Evolutionary conservation across 306 rosid species (phyloP), one percentile per base, ranked within the genome.

Genomic region (Vigna nakashimae): DNA sequence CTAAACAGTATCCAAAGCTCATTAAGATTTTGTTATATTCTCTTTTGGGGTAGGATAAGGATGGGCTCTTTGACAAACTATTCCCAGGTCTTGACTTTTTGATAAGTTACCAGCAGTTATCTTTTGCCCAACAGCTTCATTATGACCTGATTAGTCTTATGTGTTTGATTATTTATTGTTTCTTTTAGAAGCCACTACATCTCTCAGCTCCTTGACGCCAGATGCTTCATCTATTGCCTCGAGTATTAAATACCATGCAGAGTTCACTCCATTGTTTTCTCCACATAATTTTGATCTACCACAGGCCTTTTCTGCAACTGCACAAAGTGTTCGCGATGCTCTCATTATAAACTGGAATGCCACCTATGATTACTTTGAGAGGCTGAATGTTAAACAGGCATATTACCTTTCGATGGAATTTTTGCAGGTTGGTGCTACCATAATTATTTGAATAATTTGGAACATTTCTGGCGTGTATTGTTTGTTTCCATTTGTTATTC

Each of bases 391-490:
- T 65, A 95, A 95, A 88, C 98, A 95, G 86, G 98, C 99, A 62
- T 95, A 92, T 85, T 92, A 95, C 88, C 87, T 95, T 86, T 92
- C 99, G 10, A 95, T 95, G 99, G 99, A 95, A 28, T 95, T 92
- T 86, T 88, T 95, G 49, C 99, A 95, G 99, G 99, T 95, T 55
- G n/a, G 68, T 16, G 55, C 48, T 67, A 51, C 80, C 68, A 55
- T 69, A 45, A 65, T 75, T 65, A 45, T 49, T 82, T 78, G 30
- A 51, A 28, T 42, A 26, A 36, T 16, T 48, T 24, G 15, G 38
- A 52, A 30, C 73, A 45, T 71, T 70, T 84, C 69, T 73, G 71
- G 65, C 63, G 28, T 81, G 10, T 78, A 17, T 74, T 45, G 24
- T 36, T 83, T 64, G 79, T 76, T 66, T 58, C 75, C 66, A 66